A percentile compares a stretch with the other conserved stretches of the same genome.
Evolutionary conservation across 371 early-diverging fungal species (phyloP).

Genomic region (Mortierella sp.): DNA sequence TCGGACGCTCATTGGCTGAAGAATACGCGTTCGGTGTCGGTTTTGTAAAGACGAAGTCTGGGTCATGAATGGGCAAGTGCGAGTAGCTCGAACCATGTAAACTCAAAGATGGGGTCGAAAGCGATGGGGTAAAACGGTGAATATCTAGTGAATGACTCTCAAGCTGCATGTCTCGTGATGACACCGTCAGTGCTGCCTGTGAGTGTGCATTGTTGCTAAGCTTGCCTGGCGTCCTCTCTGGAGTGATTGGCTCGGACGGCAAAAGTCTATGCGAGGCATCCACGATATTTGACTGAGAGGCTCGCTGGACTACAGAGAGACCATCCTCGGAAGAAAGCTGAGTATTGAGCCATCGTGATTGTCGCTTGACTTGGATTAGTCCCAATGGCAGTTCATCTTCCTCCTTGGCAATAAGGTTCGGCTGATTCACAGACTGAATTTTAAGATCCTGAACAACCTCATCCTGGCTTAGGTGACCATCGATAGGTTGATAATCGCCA

Average conservation of each 20-base stretch:
- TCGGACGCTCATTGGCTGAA: constrained; percentile 1
- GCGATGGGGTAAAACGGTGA: constrained; percentile 5
- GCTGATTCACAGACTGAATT: not conserved
- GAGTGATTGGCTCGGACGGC: constrained; percentile 32
- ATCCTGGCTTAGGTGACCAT: not conserved
- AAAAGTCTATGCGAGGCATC: constrained; percentile 18
- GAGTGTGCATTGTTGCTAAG: not conserved
- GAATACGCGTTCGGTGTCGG: not conserved
- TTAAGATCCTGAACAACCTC: constrained; percentile 3
- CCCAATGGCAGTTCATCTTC: constrained; percentile 40
- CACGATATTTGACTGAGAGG: not conserved
- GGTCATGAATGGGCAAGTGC: constrained; percentile 14
- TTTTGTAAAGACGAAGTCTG: constrained; percentile 13
- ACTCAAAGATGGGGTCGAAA: constrained; percentile 20
- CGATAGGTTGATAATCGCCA: not conserved
- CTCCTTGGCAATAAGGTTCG: not conserved
- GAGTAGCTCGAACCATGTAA: constrained; percentile 30
- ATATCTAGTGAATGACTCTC: not conserved
- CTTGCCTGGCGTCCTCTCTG: constrained; percentile 15
- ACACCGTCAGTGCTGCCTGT: not conserved
- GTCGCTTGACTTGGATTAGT: constrained; percentile 23
- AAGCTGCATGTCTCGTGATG: not conserved
- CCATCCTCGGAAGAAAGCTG: constrained; percentile 35
- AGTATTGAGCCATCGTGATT: constrained; percentile 33
- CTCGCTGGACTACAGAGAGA: constrained; percentile 8